phyloP scores from a whole-genome alignment of 2,329 filamentous ascomycete species.

The Blumeria hordei region DNA sequence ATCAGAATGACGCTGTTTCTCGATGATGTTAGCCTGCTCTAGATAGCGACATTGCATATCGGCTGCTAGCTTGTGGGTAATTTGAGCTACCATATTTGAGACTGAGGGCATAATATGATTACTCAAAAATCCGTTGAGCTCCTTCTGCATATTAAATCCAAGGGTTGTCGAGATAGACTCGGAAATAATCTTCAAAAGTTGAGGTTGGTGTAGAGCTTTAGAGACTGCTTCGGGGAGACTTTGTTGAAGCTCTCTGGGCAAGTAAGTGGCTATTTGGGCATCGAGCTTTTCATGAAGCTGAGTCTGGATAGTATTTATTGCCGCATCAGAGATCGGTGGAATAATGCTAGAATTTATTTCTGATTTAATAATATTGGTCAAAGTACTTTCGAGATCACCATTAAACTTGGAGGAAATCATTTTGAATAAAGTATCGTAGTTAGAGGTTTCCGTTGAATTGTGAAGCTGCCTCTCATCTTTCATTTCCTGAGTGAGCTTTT shows the following conservation, averaged over 20 bases:
- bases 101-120: conserved; percentile 42
- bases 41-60: conserved; percentile 38
- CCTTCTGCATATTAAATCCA: conserved; percentile 41
- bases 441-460: conserved; percentile 35
- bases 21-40: conserved; percentile 12
- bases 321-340: conserved; percentile 45
- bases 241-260: conserved; percentile 43
- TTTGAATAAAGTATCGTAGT: conserved; percentile 44
- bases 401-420: conserved; percentile 43
- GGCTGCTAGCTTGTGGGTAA: conserved; percentile 40
- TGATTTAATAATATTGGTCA: conserved; percentile 28
- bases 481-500: conserved; percentile 35
- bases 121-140: conserved; percentile 35
- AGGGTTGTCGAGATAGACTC: conserved; percentile 48
- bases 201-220: conserved; percentile 46
- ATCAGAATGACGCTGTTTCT: conserved; percentile 13
- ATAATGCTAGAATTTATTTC: conserved; percentile 49
- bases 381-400: conserved; percentile 35
- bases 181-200: conserved; percentile 46
- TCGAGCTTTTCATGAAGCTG: conserved; percentile 42
- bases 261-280: conserved; percentile 7
- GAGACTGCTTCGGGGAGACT: conserved; percentile 41
- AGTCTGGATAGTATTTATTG: conserved; percentile 43
- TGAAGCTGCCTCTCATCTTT: conserved; percentile 43
- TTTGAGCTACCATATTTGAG: conserved; percentile 35